Evolutionary conservation across 2,329 filamentous ascomycete genomes (phyloP).

Genomic region (Neocatenulostroma microsporum): DNA sequence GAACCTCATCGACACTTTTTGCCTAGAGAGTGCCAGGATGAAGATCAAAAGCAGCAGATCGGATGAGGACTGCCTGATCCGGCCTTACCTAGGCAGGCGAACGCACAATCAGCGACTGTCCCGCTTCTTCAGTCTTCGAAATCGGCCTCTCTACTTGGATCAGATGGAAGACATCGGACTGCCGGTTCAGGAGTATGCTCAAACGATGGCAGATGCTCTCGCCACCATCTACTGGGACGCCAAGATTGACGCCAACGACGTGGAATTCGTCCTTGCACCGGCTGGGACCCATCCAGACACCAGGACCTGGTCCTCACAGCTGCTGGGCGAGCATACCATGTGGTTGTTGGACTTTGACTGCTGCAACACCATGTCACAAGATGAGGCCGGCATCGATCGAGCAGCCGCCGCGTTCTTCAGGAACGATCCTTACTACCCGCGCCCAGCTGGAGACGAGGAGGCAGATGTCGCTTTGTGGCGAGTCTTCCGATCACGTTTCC

Average conservation of each 20-base stretch:
- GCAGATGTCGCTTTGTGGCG: constrained; percentile 10
- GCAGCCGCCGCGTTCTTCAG: constrained; percentile 40
- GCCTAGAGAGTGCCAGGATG: constrained; percentile 1
- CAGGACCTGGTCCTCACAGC: constrained; percentile 1
- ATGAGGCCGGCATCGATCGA: constrained; percentile 34
- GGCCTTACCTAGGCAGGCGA: constrained; percentile 42
- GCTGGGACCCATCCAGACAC: background rate
- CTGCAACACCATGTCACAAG: constrained; percentile 46
- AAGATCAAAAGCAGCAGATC: constrained; percentile 5
- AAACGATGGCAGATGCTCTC: constrained; percentile 43
- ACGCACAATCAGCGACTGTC: constrained; percentile 8
- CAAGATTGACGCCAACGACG: constrained; percentile 44
- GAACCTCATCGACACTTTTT: constrained; percentile 10
- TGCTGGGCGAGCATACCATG: constrained; percentile 12
- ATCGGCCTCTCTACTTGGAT: constrained; percentile 44
- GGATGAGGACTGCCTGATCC: constrained; percentile 38
- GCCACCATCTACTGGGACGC: constrained; percentile 46
- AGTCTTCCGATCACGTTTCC: constrained; percentile 7
- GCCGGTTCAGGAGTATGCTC: constrained; percentile 30
- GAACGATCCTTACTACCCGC: constrained; percentile 49
- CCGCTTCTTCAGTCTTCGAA: constrained; percentile 39
- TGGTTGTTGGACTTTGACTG: constrained; percentile 52
- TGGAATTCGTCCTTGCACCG: constrained; percentile 48
- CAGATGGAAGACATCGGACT: constrained; percentile 42
- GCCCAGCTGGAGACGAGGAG: constrained; percentile 23